phyloP scores from a whole-genome alignment of 2,329 filamentous ascomycete species.

The Exophiala calicioides region DNA sequence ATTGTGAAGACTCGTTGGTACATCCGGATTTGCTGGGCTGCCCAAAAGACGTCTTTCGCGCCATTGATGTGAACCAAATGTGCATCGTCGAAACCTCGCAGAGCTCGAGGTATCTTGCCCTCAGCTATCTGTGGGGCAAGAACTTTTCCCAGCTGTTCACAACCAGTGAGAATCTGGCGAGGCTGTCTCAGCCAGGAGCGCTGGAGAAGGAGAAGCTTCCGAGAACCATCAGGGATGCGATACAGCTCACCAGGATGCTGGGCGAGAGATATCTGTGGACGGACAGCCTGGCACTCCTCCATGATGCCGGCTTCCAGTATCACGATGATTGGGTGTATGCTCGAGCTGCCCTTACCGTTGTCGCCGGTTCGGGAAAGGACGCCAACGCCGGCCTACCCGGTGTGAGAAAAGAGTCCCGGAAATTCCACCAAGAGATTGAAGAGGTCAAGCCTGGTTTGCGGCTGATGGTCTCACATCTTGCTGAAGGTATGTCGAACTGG shows the following conservation, averaged over 20 bases:
- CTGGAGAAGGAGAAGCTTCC: slow-evolving; percentile 31
- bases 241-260: slow-evolving; percentile 30
- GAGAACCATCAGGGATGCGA: slow-evolving; percentile 32
- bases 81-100: slow-evolving; percentile 28
- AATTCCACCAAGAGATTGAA: slow-evolving; percentile 31
- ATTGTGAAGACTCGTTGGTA: slow-evolving; percentile 32
- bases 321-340: slow-evolving; percentile 34
- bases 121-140: slow-evolving; percentile 34
- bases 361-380: slow-evolving; percentile 30
- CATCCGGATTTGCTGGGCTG: slow-evolving; percentile 26
- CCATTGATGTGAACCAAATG: slow-evolving; percentile 31
- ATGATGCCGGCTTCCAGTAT: slow-evolving; percentile 32
- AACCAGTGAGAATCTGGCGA: slow-evolving; percentile 28
- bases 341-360: slow-evolving; percentile 27
- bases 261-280: slow-evolving; percentile 33
- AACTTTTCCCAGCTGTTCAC: slow-evolving; percentile 32
- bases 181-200: slow-evolving; percentile 27
- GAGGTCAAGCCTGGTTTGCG: slow-evolving; percentile 29
- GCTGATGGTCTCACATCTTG: slow-evolving; percentile 32
- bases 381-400: slow-evolving; percentile 33
- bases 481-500: slow-evolving; percentile 21
- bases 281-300: slow-evolving; percentile 31
- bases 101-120: slow-evolving; percentile 29
- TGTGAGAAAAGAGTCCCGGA: slow-evolving; percentile 31
- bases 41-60: slow-evolving; percentile 28